Evolutionary conservation across 2,329 filamentous ascomycete genomes (phyloP), one percentile per base, ranked within the genome.

Genomic region (Rachicladosporium sp.): DNA sequence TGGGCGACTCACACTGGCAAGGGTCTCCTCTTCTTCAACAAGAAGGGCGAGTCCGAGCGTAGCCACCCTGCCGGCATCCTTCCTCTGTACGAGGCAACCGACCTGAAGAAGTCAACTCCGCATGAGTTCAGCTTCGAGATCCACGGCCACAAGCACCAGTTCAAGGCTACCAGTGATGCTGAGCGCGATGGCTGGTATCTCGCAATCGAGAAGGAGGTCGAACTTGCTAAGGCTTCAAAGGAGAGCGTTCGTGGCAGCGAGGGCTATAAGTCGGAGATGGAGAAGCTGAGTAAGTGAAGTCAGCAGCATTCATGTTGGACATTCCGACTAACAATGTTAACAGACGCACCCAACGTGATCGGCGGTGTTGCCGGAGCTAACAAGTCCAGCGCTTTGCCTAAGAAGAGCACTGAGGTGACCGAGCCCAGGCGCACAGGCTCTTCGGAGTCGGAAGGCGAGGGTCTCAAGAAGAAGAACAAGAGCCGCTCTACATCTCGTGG

Each of bases 1-100:
- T 95, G 91, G 86, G 86, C 89, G 47, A 79, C 78, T 52, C 78
- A 93, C 72, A 95, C 89, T 43, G 89, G 89, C 63, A 93, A 93
- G 73, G 91, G 91, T 58, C 81, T 96, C 12, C 71, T 96, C 32
- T 94, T 93, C 74, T 83, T 85, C 65, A 80, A 82, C 65, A 87
- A 89, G 77, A 80, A 84, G 65, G 70, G 74, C 38, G 74, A 78
- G 56, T 52, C 48, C 39, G 82, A 93, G 67, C 94, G 93, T 77
- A 70, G 76, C 49, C 73, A 74, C 44, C 88, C 89, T 45, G 72
- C 78, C 51, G 82, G 85, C 56, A 79, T 91, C 54, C 80, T 96
- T 63, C 41, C 41, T 23, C 13, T 49, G 35, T 56, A 80, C 50
- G 78, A 83, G 42, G 68, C 77, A 44, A 69, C 73, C 34, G 85